Evolutionary conservation across 345 rosid genomes (phyloP).

Genomic region (Clausena lansium): DNA sequence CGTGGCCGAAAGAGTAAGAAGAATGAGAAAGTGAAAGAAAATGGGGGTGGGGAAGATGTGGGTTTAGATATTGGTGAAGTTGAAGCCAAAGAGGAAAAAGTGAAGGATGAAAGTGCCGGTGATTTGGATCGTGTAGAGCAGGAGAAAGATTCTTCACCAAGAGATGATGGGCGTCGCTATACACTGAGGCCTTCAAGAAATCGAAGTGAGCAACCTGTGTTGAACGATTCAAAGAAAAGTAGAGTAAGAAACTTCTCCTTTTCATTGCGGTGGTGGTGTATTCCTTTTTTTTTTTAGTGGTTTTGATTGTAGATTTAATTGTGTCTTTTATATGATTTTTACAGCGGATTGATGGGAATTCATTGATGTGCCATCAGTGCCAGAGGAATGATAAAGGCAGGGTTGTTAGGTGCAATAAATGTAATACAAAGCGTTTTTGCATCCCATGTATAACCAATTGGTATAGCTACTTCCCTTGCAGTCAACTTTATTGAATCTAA

Average conservation of each 20-base stretch:
- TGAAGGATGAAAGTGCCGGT: background rate
- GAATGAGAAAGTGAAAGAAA: background rate
- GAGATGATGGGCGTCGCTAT: background rate
- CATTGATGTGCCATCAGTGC: conserved; percentile 65
- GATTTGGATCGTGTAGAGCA: background rate
- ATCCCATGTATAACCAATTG: conserved; percentile 38
- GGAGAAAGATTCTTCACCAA: background rate
- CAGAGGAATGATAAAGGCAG: conserved; percentile 49
- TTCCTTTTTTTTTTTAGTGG: background rate
- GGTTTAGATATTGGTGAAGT: background rate
- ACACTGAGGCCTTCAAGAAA: background rate
- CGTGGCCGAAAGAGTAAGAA: background rate
- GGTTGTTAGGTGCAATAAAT: conserved; percentile 45
- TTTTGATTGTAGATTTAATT: background rate
- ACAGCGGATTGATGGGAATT: conserved; percentile 18
- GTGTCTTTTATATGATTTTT: background rate
- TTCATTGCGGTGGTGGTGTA: background rate
- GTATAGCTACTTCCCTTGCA: conserved; percentile 22
- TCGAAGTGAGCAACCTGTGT: background rate
- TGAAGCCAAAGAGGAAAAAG: background rate
- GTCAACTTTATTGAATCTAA: background rate
- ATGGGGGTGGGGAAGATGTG: background rate
- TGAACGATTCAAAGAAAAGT: background rate
- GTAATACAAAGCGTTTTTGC: conserved; percentile 54
- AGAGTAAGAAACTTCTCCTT: background rate